Percentiles rank a stretch among this genome's conserved stretches.
phyloP scores from a whole-genome alignment of 1,284 basidiomycete genomes.

The Tilletia setariae region DNA sequence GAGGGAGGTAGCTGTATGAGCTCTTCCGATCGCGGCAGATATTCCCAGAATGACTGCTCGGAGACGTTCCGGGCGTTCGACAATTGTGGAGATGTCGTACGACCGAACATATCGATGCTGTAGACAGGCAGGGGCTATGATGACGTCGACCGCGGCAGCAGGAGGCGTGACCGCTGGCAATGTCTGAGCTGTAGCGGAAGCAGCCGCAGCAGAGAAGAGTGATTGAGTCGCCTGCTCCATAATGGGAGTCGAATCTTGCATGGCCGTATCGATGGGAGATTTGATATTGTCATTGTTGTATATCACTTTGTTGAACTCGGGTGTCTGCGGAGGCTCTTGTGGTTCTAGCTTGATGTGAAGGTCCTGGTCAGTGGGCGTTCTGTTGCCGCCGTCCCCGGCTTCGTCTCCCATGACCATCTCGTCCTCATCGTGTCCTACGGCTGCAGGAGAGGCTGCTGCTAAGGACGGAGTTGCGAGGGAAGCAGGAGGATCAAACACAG shows the following conservation, averaged over 20 bases:
- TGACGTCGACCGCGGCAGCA: slow-evolving; percentile 36
- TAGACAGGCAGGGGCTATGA: slow-evolving; percentile 46
- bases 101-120: slow-evolving; percentile 48
- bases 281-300: background rate
- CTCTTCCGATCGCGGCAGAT: slow-evolving; percentile 31
- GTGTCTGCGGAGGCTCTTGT: background rate
- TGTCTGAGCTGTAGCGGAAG: background rate
- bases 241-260: slow-evolving; percentile 14
- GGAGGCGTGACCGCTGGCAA: background rate
- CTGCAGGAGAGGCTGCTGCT: background rate
- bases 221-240: background rate
- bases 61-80: slow-evolving; percentile 51
- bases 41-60: slow-evolving; percentile 47
- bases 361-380: too few relatives aligned
- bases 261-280: slow-evolving; percentile 11
- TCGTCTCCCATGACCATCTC: too few relatives aligned
- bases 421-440: too few relatives aligned
- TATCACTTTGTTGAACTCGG: background rate
- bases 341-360: background rate
- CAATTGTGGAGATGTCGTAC: slow-evolving; percentile 45
- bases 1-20: background rate
- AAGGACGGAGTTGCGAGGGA: background rate
- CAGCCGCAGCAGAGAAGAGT: too few relatives aligned
- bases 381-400: too few relatives aligned
- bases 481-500: background rate